Base-by-base conservation (phyloP, 1,284 basidiomycete genomes). In the Ustilago shanxiensis region DNA sequence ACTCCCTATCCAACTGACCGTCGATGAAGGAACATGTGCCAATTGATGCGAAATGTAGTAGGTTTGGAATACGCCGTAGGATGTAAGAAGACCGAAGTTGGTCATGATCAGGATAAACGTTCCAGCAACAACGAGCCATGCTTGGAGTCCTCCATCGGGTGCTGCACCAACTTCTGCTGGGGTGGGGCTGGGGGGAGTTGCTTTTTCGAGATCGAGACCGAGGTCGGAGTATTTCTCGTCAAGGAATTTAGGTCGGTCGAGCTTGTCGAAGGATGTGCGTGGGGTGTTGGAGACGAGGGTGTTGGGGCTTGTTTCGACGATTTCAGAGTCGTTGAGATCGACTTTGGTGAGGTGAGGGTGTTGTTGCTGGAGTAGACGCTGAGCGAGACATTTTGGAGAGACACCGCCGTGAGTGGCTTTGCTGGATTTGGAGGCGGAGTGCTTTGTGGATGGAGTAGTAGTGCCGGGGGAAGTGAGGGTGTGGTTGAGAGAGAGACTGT, bases 31-130 rank as follows among this genome's bases (percentile, higher is more conserved):
- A 0, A 70, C 26, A 51, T 77, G 66, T 2, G 60, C 22, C 8
- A 77, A 71, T 35, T 73, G 70, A 45, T 70, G 66, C 0, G 62
- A 59, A 52, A 59, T 11, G 52, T 77, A 77, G 64, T 73, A 77
- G 44, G 49, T 61, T 24, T 73, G 71, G 20, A 77, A 77, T 6
- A 77, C 66, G 13, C 71, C 75, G 58, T 77, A 77, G 20, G 75
- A 77, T 8, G 75, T 77, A 16, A 77, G 58, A 14, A 77, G 71
- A 37, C 75, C 75, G 26, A 77, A 77, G 53, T 77, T 77, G 66
- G 70, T 77, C 75, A 77, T 73, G 66, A 77, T 73, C 31, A 73
- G 64, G 5, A 73, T 3, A 26, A 77, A 77, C 11, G 75, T 77
- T 41, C 70, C 71, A 11, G 61, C 59, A 28, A 77, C 71, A 3